A percentile compares a stretch with the other conserved stretches of the same genome.
phyloP scores from a whole-genome alignment of 2,329 filamentous ascomycete genomes.

The Hymenoscyphus repandus region DNA sequence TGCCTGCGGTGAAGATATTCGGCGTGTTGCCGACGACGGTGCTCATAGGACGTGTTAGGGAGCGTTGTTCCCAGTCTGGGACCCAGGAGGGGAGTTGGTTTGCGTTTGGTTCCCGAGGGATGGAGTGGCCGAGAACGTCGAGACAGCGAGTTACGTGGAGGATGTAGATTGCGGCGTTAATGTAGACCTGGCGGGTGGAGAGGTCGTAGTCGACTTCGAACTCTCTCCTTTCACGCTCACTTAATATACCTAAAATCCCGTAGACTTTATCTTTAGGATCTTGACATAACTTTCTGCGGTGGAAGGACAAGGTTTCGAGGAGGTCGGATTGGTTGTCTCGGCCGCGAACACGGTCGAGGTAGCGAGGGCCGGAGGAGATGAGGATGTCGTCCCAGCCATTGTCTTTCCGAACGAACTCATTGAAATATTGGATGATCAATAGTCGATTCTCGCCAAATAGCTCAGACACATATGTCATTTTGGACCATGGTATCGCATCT shows the following conservation, averaged over 20 bases:
- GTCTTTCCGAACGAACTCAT: neutral
- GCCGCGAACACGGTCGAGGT: neutral
- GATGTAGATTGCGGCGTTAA: constrained; percentile 32
- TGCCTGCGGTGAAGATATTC: constrained; percentile 17
- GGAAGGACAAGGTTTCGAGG: constrained; percentile 24
- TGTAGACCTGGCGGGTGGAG: constrained; percentile 33
- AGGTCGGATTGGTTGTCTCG: constrained; percentile 4
- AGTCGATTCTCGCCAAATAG: neutral
- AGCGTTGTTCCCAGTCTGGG: constrained; percentile 34
- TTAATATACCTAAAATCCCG: constrained; percentile 33
- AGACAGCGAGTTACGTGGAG: constrained; percentile 24
- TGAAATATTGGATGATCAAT: neutral
- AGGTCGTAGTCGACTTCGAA: constrained; percentile 31
- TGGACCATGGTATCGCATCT: constrained; percentile 17
- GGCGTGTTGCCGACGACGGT: neutral
- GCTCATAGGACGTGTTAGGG: constrained; percentile 18
- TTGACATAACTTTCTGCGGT: constrained; percentile 26
- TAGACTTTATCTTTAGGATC: constrained; percentile 35
- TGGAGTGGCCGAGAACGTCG: constrained; percentile 33
- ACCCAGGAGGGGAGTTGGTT: constrained; percentile 33
- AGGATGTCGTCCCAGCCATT: neutral
- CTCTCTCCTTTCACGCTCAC: constrained; percentile 22
- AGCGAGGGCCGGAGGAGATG: neutral
- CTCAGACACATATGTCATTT: constrained; percentile 12
- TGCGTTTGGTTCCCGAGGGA: constrained; percentile 14